Evolutionary conservation across 1,284 basidiomycete species (phyloP).

Genomic region (Cryptococcus wingfieldii): DNA sequence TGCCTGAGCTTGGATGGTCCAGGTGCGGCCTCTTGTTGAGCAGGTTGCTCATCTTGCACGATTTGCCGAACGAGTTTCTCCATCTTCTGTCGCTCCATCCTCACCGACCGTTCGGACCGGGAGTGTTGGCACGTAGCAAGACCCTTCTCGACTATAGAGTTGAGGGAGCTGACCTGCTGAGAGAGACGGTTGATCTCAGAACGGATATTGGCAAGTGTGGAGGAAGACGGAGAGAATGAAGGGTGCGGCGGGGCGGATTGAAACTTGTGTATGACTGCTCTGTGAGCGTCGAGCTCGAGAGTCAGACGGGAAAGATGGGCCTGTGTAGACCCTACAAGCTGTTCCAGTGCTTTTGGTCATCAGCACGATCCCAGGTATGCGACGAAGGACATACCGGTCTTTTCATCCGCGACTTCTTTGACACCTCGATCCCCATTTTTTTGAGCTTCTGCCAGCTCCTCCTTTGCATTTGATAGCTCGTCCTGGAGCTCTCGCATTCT

Average conservation of each 20-base stretch:
- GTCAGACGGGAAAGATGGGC: slow-evolving; percentile 70
- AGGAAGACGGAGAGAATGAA: slow-evolving; percentile 11
- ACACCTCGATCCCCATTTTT: slow-evolving; percentile 17
- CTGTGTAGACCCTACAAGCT: slow-evolving; percentile 65
- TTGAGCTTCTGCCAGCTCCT: slow-evolving; percentile 46
- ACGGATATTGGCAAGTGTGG: slow-evolving; percentile 53
- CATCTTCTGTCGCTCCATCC: slow-evolving; percentile 28
- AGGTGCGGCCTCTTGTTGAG: not conserved
- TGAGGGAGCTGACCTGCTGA: slow-evolving; percentile 72
- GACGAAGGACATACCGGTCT: slow-evolving; percentile 60
- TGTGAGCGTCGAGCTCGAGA: slow-evolving; percentile 67
- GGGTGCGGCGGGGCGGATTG: slow-evolving; percentile 37
- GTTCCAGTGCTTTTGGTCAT: slow-evolving; percentile 61
- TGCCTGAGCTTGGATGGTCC: slow-evolving; percentile 34
- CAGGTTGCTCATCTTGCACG: slow-evolving; percentile 11
- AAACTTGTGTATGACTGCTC: slow-evolving; percentile 60
- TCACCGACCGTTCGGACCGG: slow-evolving; percentile 19
- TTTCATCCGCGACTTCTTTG: slow-evolving; percentile 67
- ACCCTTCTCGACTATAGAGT: slow-evolving; percentile 74
- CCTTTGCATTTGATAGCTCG: slow-evolving; percentile 58
- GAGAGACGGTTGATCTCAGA: slow-evolving; percentile 56
- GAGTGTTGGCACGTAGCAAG: slow-evolving; percentile 60
- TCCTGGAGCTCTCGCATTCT: slow-evolving; percentile 74
- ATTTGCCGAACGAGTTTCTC: slow-evolving; percentile 26
- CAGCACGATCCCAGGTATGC: not conserved